phyloP scores from a whole-genome alignment of 495 filamentous ascomycete species.

The Chlorociboria aeruginascens region DNA sequence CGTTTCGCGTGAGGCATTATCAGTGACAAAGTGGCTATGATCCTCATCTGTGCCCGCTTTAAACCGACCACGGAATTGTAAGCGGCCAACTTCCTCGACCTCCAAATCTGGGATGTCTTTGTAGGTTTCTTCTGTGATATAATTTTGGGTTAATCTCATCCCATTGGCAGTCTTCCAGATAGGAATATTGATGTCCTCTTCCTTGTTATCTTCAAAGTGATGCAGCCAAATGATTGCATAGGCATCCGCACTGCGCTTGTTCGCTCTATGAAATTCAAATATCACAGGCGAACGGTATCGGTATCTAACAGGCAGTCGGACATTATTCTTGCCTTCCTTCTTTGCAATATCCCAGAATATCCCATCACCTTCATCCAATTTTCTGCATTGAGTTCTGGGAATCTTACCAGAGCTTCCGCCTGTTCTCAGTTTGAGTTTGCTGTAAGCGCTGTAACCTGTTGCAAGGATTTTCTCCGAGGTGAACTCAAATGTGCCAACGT shows the following conservation, averaged over 20 bases:
- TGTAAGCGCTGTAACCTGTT: constrained; percentile 39
- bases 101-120: constrained; percentile 54
- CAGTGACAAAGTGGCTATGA: constrained; percentile 68
- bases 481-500: constrained; percentile 91
- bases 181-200: constrained; percentile 65
- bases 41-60: constrained; percentile 83
- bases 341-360: constrained; percentile 57
- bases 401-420: constrained; percentile 73
- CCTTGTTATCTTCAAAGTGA: constrained; percentile 68
- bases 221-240: constrained; percentile 82
- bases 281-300: constrained; percentile 81
- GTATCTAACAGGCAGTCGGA: constrained; percentile 78
- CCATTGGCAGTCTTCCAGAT: constrained; percentile 72
- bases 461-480: constrained; percentile 50
- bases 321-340: constrained; percentile 37
- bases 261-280: constrained; percentile 63
- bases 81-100: constrained; percentile 59
- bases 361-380: constrained; percentile 44
- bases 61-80: constrained; percentile 69
- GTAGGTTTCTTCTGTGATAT: constrained; percentile 64
- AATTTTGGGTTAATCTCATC: constrained; percentile 75
- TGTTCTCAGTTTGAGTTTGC: constrained; percentile 67
- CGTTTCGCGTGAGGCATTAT: constrained; percentile 84
- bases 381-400: constrained; percentile 40
- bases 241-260: constrained; percentile 52